These are phyloP conservation scores for Citrullus amarus DNA, from an alignment of 306 rosid genomes.

Conservation along the genomic window DNA sequence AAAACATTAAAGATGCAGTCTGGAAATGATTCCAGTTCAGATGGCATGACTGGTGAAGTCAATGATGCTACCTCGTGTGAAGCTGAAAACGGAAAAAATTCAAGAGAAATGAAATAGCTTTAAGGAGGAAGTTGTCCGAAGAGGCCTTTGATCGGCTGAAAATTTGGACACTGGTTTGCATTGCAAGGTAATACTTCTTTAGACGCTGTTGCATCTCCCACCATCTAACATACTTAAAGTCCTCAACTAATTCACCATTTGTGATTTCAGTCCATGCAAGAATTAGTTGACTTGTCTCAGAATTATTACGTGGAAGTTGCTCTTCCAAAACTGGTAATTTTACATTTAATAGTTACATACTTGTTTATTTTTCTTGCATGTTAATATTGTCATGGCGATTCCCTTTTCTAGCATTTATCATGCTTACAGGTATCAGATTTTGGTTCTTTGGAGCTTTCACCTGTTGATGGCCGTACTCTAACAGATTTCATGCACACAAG, in stretches of 20 bases:
- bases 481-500: slow-evolving; percentile 99
- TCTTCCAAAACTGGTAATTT: slow-evolving; percentile 91
- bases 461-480: slow-evolving; percentile 96
- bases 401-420: slow-evolving; percentile 17
- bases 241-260: slow-evolving; percentile 22
- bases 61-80: slow-evolving; percentile 39
- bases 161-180: slow-evolving; percentile 92
- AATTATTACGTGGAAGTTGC: slow-evolving; percentile 91
- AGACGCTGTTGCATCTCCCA: not conserved
- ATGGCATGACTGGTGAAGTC: slow-evolving; percentile 33
- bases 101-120: slow-evolving; percentile 67
- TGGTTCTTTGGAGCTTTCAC: slow-evolving; percentile 95
- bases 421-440: slow-evolving; percentile 90
- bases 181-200: slow-evolving; percentile 55
- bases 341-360: slow-evolving; percentile 20
- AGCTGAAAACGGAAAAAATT: slow-evolving; percentile 34
- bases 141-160: slow-evolving; percentile 75
- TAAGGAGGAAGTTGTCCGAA: slow-evolving; percentile 50
- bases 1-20: slow-evolving; percentile 32
- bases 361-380: slow-evolving; percentile 5
- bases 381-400: slow-evolving; percentile 19
- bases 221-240: not conserved
- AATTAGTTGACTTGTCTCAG: slow-evolving; percentile 56
- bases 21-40: slow-evolving; percentile 28
- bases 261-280: slow-evolving; percentile 68